Conservation (phyloP, 768 basidiomycete genomes). For the Suillus plorans region DNA sequence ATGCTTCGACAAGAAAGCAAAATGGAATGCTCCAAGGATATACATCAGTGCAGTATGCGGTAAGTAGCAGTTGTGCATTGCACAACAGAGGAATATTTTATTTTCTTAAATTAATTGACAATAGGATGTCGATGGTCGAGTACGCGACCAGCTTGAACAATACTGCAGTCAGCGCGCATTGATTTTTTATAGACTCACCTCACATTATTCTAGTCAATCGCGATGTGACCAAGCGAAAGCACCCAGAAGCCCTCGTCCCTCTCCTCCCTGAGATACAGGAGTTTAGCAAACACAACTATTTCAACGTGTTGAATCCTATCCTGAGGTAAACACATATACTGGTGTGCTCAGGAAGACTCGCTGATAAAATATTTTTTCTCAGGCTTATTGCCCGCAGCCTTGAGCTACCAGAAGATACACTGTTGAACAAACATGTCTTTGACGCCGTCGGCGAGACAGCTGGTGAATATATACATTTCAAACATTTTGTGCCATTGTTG, state of each 20-base stretch:
- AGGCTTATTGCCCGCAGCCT: conserved; percentile 53
- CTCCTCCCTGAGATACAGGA: conserved; percentile 52
- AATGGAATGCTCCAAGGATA: conserved; percentile 52
- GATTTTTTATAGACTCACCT: neutral
- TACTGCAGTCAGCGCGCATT: conserved; percentile 47
- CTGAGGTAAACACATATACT: conserved; percentile 34
- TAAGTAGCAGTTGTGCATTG: conserved; percentile 16
- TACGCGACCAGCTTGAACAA: conserved; percentile 60
- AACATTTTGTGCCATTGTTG: neutral
- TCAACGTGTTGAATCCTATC: conserved; percentile 48
- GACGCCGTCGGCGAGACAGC: conserved; percentile 41
- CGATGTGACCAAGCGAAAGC: conserved; percentile 44
- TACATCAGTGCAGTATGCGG: conserved; percentile 50
- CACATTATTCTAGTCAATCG: conserved; percentile 42
- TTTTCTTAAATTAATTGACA: neutral
- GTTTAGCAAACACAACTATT: conserved; percentile 52
- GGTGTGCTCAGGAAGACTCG: neutral
- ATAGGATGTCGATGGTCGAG: conserved; percentile 60
- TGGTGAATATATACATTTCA: conserved; percentile 25
- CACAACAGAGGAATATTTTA: neutral
- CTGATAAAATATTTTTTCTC: neutral
- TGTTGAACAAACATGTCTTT: conserved; percentile 48
- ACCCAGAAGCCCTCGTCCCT: conserved; percentile 50
- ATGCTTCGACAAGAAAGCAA: conserved; percentile 40
- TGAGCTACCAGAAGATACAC: conserved; percentile 52